These are phyloP conservation scores for Pyricularia sp. DNA, from an alignment of 2,329 filamentous ascomycete species.

Conservation along the genomic window DNA sequence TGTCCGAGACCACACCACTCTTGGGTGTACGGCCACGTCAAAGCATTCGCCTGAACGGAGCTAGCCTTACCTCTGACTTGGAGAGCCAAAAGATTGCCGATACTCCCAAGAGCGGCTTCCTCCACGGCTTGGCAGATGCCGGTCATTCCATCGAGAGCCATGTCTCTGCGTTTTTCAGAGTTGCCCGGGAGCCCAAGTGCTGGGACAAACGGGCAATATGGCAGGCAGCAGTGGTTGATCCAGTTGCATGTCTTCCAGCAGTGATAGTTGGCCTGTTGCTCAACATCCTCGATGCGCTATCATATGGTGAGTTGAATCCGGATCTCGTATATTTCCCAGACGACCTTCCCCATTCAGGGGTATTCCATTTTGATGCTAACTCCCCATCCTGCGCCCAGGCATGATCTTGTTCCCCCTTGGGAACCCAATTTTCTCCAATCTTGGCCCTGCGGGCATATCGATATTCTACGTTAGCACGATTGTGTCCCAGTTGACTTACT, in stretches of 20 bases:
- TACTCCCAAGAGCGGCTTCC: neutral
- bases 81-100: constrained; percentile 36
- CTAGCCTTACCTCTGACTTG: constrained; percentile 26
- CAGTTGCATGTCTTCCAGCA: constrained; percentile 66
- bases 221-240: constrained; percentile 53
- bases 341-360: neutral
- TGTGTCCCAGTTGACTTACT: constrained; percentile 84
- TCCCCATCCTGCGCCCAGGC: constrained; percentile 31
- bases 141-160: constrained; percentile 5
- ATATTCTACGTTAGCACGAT: constrained; percentile 99
- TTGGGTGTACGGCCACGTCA: constrained; percentile 24
- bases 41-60: constrained; percentile 18
- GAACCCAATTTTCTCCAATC: constrained; percentile 70
- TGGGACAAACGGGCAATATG: constrained; percentile 65
- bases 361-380: neutral
- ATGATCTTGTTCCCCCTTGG: constrained; percentile 95
- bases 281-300: constrained; percentile 89
- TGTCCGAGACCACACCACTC: constrained; percentile 37
- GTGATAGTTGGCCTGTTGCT: constrained; percentile 82
- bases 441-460: constrained; percentile 90
- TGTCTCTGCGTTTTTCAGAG: constrained; percentile 14
- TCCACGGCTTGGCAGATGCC: neutral
- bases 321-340: constrained; percentile 4
- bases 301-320: constrained; percentile 57
- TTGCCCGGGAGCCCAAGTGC: constrained; percentile 49